phyloP scores from a whole-genome alignment of 768 basidiomycete species.

The Postia placenta region DNA sequence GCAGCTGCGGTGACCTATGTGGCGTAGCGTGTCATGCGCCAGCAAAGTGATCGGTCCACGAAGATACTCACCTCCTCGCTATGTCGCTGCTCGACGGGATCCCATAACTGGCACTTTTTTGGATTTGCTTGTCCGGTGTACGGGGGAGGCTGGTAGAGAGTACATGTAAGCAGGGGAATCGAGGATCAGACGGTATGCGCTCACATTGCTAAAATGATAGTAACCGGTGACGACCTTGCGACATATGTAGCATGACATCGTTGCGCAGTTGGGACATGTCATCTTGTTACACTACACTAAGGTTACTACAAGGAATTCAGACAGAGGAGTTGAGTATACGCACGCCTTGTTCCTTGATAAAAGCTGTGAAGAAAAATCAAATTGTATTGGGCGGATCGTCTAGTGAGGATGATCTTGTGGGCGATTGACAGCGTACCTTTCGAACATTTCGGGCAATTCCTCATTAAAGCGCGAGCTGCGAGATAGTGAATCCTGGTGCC shows the following conservation, averaged over 20 bases:
- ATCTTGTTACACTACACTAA: conserved; percentile 86
- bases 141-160: conserved; percentile 18
- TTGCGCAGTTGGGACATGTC: conserved; percentile 65
- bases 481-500: conserved; percentile 1
- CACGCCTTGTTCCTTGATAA: conserved; percentile 77
- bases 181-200: no score
- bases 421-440: conserved; percentile 64
- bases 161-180: no score
- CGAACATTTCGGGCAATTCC: conserved; percentile 81
- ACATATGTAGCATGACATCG: conserved; percentile 83
- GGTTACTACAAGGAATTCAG: neutral
- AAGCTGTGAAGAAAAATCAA: conserved; percentile 39
- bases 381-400: no score
- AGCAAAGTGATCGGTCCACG: neutral
- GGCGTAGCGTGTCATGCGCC: neutral
- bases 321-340: conserved; percentile 17
- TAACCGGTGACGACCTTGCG: conserved; percentile 67
- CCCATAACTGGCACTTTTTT: conserved; percentile 63
- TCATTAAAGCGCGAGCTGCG: conserved; percentile 73
- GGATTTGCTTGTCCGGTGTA: conserved; percentile 19
- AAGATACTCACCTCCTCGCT: conserved; percentile 48
- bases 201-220: conserved; percentile 63
- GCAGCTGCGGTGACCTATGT: conserved; percentile 62
- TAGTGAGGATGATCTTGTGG: no score
- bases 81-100: conserved; percentile 57